Evolutionary conservation across 2,329 filamentous ascomycete species (phyloP).

Genomic region (Penicillium brevicompactum): DNA sequence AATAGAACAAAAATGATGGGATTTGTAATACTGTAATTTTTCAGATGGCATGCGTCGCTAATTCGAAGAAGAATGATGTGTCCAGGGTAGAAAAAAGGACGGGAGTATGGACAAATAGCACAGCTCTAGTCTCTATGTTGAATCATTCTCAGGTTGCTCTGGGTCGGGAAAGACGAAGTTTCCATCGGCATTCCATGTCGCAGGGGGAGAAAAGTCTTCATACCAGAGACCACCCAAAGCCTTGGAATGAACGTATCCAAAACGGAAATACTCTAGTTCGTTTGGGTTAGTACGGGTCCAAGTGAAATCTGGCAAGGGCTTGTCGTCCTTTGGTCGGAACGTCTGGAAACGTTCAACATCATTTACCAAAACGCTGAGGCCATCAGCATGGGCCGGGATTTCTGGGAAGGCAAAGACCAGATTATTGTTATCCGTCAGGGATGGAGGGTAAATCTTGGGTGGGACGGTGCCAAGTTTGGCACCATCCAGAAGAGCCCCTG

Average conservation of each 20-base stretch:
- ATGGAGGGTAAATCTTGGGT: constrained; percentile 30
- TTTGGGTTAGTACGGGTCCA: constrained; percentile 36
- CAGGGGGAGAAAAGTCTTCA: constrained; percentile 39
- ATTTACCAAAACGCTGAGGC: constrained; percentile 62
- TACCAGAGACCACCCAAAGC: constrained; percentile 41
- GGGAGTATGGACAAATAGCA: neutral
- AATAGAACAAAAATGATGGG: neutral
- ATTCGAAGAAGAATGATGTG: neutral
- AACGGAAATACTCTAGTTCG: constrained; percentile 46
- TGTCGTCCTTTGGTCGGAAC: constrained; percentile 47
- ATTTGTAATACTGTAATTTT: neutral
- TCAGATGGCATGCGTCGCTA: neutral
- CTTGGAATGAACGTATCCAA: constrained; percentile 43
- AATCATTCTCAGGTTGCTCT: constrained; percentile 1
- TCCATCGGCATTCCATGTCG: constrained; percentile 10
- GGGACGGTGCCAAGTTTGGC: constrained; percentile 36
- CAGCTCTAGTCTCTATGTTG: neutral
- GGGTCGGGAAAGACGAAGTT: constrained; percentile 17
- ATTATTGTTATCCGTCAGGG: constrained; percentile 25
- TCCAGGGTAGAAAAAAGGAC: neutral
- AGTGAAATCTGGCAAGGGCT: constrained; percentile 28
- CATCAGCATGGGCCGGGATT: constrained; percentile 46
- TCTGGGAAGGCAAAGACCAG: constrained; percentile 40
- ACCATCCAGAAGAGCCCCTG: constrained; percentile 48
- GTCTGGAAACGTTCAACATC: constrained; percentile 62